Percentiles rank a stretch among this genome's conserved stretches.
Conservation (phyloP, 306 rosid species). For the Luffa acutangula region DNA sequence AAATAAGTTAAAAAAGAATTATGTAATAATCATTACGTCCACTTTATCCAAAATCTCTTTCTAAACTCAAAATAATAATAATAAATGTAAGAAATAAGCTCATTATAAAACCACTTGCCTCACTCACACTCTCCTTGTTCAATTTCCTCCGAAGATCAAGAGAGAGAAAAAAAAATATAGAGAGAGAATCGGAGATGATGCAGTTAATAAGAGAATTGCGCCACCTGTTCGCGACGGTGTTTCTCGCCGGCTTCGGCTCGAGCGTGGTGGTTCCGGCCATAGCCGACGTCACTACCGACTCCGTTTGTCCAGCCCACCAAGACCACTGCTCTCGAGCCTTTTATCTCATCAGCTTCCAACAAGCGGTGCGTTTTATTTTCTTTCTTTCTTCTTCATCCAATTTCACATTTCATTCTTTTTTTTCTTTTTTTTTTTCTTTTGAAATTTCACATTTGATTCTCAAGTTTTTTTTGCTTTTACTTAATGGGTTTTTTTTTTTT, state of each 20-base stretch:
- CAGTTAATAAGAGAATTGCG: conserved; percentile 17
- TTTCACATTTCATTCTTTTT: neutral
- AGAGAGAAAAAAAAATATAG: too few relatives aligned
- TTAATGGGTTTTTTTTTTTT: too few relatives aligned
- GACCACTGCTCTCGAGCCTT: conserved; percentile 72
- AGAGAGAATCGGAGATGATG: conserved; percentile 9
- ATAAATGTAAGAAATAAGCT: too few relatives aligned
- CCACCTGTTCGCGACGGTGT: conserved; percentile 54
- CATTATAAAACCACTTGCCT: too few relatives aligned
- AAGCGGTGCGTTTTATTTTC: conserved; percentile 32
- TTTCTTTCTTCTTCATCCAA: neutral
- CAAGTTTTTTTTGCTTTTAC: too few relatives aligned
- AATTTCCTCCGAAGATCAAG: neutral
- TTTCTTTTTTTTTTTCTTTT: neutral
- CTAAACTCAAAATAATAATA: too few relatives aligned
- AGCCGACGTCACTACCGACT: conserved; percentile 55
- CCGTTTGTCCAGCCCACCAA: conserved; percentile 50
- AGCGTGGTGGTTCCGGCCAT: conserved; percentile 33
- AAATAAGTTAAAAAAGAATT: too few relatives aligned
- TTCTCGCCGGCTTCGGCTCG: conserved; percentile 19
- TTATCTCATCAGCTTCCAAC: conserved; percentile 64
- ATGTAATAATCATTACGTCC: too few relatives aligned
- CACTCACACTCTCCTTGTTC: too few relatives aligned
- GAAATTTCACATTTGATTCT: too few relatives aligned
- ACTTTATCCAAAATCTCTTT: too few relatives aligned